Conservation (phyloP, 2,329 filamentous ascomycete genomes). For the Sclerotinia minor region DNA sequence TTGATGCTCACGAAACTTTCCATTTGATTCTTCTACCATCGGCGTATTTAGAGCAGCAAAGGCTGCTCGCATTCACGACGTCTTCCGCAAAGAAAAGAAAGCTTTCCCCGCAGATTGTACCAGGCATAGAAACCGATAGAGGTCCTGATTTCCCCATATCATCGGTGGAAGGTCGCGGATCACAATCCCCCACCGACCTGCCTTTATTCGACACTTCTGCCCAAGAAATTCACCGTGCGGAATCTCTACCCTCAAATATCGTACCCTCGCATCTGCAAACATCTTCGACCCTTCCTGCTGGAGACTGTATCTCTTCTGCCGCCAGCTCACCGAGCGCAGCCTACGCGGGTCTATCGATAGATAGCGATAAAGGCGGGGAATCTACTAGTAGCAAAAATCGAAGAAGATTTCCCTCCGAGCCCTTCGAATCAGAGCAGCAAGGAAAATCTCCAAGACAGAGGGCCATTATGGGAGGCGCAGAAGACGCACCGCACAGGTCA, state of each 20-base stretch:
- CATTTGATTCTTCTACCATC: constrained; percentile 27
- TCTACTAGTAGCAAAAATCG: constrained; percentile 32
- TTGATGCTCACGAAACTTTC: constrained; percentile 30
- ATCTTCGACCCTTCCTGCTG: constrained; percentile 46
- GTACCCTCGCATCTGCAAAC: constrained; percentile 49
- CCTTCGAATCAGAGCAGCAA: constrained; percentile 34
- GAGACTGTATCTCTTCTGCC: constrained; percentile 55
- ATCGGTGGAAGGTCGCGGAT: constrained; percentile 45
- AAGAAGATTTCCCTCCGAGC: constrained; percentile 42
- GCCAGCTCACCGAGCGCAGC: constrained; percentile 59
- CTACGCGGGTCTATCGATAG: constrained; percentile 58
- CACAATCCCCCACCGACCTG: constrained; percentile 48
- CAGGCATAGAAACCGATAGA: constrained; percentile 32
- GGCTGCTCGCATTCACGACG: constrained; percentile 70
- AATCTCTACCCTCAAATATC: constrained; percentile 50
- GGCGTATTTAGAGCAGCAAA: constrained; percentile 40
- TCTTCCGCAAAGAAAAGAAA: constrained; percentile 74
- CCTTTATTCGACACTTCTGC: constrained; percentile 44
- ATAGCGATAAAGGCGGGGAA: constrained; percentile 53
- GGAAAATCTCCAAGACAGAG: constrained; percentile 56
- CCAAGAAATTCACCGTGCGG: constrained; percentile 28
- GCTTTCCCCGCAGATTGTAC: constrained; percentile 49
- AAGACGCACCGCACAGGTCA: constrained; percentile 58
- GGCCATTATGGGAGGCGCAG: constrained; percentile 60
- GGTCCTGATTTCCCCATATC: constrained; percentile 39